Evolutionary conservation across 495 filamentous ascomycete genomes (phyloP).

Genomic region (Aspergillus funiculosus): DNA sequence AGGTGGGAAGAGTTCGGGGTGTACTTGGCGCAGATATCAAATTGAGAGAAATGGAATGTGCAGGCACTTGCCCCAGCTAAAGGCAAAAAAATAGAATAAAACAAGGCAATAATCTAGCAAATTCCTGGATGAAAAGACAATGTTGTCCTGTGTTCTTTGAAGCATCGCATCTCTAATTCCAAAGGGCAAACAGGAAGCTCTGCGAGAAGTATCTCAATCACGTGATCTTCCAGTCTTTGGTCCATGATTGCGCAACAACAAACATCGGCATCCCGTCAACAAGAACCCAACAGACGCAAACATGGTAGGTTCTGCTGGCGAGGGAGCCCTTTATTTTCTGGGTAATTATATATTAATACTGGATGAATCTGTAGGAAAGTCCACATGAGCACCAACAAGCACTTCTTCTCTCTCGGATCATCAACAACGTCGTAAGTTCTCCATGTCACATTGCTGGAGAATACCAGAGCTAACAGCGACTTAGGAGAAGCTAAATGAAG

Average conservation of each 20-base stretch:
- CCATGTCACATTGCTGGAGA: neutral
- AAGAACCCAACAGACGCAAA: conserved; percentile 1
- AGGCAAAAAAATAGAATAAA: no score
- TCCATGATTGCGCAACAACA: conserved; percentile 11
- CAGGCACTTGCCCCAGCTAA: no score
- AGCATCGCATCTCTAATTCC: no score
- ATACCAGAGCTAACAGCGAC: conserved; percentile 10
- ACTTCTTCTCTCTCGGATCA: conserved; percentile 86
- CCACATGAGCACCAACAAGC: conserved; percentile 98
- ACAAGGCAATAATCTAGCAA: no score
- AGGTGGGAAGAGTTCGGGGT: no score
- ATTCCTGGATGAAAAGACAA: no score
- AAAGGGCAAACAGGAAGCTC: no score
- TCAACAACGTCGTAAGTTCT: conserved; percentile 80
- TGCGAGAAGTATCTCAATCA: neutral
- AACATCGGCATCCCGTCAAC: conserved; percentile 5
- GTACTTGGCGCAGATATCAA: no score
- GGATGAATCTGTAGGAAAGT: conserved; percentile 61
- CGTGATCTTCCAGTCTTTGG: neutral
- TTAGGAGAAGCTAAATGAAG: conserved; percentile 97
- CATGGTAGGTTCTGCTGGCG: conserved; percentile 15
- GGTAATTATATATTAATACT: neutral
- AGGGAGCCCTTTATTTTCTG: neutral
- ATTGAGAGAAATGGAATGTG: no score
- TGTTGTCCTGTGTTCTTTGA: no score